These are phyloP conservation scores for Leccinum barrowsii DNA, from an alignment of 768 basidiomycete species.

Conservation along the genomic window DNA sequence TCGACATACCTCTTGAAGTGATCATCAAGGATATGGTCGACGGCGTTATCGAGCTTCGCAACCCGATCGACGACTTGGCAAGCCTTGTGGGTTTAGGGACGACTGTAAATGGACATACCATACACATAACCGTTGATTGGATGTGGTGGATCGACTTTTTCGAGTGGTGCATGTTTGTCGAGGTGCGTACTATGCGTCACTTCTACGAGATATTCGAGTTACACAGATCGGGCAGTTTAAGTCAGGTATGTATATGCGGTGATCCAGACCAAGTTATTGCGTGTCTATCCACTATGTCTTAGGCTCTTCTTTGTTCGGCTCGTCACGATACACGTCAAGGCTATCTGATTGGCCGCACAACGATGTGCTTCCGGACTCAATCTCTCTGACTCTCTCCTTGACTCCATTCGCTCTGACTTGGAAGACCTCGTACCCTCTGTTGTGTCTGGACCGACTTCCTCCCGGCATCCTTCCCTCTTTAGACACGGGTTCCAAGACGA, in stretches of 20 bases:
- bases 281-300: neutral
- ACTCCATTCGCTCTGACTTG: constrained; percentile 4
- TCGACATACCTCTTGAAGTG: constrained; percentile 33
- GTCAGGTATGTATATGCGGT: constrained; percentile 23
- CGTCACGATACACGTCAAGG: neutral
- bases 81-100: constrained; percentile 35
- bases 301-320: neutral
- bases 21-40: constrained; percentile 35
- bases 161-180: constrained; percentile 30
- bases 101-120: constrained; percentile 36
- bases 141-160: constrained; percentile 34
- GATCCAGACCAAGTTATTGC: neutral
- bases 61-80: constrained; percentile 35
- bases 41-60: constrained; percentile 45
- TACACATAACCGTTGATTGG: constrained; percentile 33
- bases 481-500: constrained; percentile 15
- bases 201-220: neutral
- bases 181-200: constrained; percentile 17
- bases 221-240: constrained; percentile 9
- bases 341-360: neutral
- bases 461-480: constrained; percentile 11
- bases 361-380: neutral
- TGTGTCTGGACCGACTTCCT: constrained; percentile 26
- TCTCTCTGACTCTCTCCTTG: constrained; percentile 12
- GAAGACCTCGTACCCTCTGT: constrained; percentile 3